Evolutionary conservation across 345 rosid species (phyloP).

Genomic region (Rhodamnia argentea): DNA sequence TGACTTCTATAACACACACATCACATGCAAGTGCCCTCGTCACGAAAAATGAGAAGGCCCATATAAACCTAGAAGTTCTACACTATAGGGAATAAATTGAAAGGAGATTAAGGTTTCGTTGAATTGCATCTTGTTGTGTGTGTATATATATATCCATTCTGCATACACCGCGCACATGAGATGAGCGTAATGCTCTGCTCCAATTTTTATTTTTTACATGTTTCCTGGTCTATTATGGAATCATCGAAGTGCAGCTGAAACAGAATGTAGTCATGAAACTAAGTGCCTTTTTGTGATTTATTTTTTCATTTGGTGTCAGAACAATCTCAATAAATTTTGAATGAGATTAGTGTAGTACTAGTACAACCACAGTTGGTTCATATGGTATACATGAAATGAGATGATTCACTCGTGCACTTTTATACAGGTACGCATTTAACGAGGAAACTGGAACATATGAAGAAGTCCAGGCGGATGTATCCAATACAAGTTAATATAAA

Average conservation of each 20-base stretch:
- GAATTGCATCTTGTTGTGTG: neutral
- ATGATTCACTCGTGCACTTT: neutral
- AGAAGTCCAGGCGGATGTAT: slow-evolving; percentile 18
- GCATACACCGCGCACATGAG: neutral
- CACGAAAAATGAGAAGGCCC: neutral
- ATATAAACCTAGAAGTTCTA: neutral
- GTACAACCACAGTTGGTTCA: neutral
- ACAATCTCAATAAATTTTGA: neutral
- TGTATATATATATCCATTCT: neutral
- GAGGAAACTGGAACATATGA: slow-evolving; percentile 43
- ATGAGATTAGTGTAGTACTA: neutral
- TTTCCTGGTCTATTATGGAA: neutral
- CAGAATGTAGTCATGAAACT: neutral
- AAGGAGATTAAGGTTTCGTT: neutral
- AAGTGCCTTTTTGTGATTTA: neutral
- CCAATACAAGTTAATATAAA: slow-evolving; percentile 7
- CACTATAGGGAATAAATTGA: neutral
- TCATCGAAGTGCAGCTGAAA: neutral
- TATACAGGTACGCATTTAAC: slow-evolving; percentile 42
- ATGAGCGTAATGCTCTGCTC: neutral
- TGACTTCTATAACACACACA: neutral
- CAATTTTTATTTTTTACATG: neutral
- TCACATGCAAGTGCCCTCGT: neutral
- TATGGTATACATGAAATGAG: neutral
- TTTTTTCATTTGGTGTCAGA: neutral